Percentiles rank a stretch among this genome's conserved stretches.
phyloP scores from a whole-genome alignment of 2,329 filamentous ascomycete species.

The Emmonsia crescens region DNA sequence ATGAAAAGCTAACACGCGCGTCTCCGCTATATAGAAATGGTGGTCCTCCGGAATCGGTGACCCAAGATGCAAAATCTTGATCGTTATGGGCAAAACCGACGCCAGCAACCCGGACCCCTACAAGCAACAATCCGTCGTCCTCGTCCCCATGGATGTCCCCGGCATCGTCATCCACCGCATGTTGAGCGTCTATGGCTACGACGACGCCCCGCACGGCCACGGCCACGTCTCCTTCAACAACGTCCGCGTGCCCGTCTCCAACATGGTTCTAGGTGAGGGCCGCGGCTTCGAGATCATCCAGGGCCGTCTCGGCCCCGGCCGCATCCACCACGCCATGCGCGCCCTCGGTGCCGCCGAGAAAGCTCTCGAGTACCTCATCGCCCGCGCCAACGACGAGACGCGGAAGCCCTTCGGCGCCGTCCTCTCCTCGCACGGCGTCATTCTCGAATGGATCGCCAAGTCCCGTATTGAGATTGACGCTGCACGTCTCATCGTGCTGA shows the following conservation, averaged over 20 bases:
- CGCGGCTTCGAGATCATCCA: constrained; percentile 98
- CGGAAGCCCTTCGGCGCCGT: constrained; percentile 89
- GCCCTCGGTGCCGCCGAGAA: constrained; percentile 82
- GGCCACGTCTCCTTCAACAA: constrained; percentile 84
- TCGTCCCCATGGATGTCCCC: constrained; percentile 69
- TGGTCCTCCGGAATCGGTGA: constrained; percentile 96
- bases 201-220: constrained; percentile 97
- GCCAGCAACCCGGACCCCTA: constrained; percentile 65
- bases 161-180: constrained; percentile 91
- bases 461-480: constrained; percentile 91
- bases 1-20: constrained; percentile 13
- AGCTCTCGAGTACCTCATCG: constrained; percentile 89
- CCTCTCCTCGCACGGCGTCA: constrained; percentile 80
- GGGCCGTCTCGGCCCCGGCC: constrained; percentile 84
- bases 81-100: constrained; percentile 93
- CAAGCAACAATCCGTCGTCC: constrained; percentile 82
- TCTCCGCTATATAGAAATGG: constrained; percentile 64
- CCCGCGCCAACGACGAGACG: constrained; percentile 79
- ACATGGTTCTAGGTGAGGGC: constrained; percentile 85
- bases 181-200: constrained; percentile 88
- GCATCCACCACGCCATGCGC: constrained; percentile 97
- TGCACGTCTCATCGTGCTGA: constrained; percentile 78
- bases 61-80: constrained; percentile 81
- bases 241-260: constrained; percentile 72
- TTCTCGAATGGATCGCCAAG: constrained; percentile 87